Conservation (phyloP, 345 rosid species). For the Corchorus capsularis region DNA sequence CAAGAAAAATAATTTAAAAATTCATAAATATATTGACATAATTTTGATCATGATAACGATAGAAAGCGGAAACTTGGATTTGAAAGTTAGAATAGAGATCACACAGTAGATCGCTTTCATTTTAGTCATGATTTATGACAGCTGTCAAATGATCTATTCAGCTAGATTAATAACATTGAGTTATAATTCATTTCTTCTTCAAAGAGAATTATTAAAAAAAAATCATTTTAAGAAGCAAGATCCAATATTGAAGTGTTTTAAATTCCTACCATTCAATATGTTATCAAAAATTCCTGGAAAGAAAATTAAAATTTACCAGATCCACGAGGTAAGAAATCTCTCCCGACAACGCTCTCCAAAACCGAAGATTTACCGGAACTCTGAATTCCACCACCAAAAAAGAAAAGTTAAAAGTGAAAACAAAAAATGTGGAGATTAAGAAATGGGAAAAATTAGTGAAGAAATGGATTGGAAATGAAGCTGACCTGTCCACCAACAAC, state of each 20-base stretch:
- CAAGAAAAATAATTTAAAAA: conserved; percentile 4
- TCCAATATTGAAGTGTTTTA: conserved; percentile 16
- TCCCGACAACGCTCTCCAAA: conserved; percentile 92
- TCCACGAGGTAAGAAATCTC: conserved; percentile 99
- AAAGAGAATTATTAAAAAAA: too few relatives aligned
- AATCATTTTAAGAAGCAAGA: conserved; percentile 15
- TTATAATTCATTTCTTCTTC: not conserved
- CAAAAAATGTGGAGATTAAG: conserved; percentile 8
- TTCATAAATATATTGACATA: not conserved
- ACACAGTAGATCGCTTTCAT: not conserved
- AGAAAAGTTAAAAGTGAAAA: conserved; percentile 19
- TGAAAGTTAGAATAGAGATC: conserved; percentile 12
- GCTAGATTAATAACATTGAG: not conserved
- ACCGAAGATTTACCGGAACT: conserved; percentile 99
- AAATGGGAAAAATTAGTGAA: not conserved
- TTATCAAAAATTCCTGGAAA: conserved; percentile 6
- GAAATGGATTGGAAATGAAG: conserved; percentile 20
- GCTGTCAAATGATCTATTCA: not conserved
- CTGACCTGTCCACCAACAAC: conserved; percentile 98
- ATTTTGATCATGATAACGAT: not conserved
- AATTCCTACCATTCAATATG: not conserved
- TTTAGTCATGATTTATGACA: conserved; percentile 7
- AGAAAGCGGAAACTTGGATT: not conserved
- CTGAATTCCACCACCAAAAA: conserved; percentile 34
- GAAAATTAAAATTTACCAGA: conserved; percentile 60